Base-by-base conservation (phyloP, 768 basidiomycete genomes). In the Trametes meyenii region DNA sequence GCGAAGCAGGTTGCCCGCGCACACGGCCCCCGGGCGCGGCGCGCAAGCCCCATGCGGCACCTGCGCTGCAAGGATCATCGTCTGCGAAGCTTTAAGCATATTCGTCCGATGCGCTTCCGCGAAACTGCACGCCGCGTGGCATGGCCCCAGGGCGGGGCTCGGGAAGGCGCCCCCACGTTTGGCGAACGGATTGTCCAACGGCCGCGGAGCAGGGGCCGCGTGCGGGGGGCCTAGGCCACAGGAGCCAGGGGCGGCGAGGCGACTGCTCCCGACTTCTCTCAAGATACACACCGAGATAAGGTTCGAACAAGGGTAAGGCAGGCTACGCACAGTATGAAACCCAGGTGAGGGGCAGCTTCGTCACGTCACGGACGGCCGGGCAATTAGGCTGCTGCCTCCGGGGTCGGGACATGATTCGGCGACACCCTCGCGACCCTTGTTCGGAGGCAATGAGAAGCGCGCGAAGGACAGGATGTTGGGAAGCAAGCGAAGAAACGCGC, bases 51-150 rank as follows among this genome's bases (percentile, higher is more conserved):
- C 61, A 62, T 39, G 54, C 54, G 60, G 60, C 50, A 44, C 10
- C 24, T 19, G 60, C 23, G 11, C 56, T 50, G 56, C 17, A 24
- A 36, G 26, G 50, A 52, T 51, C 19, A 26, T 57, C 55, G 61
- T 55, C 52, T 58, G 51, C 61, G 61, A 62, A 58, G 61, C 61
- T 62, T 62, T 62, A 62, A 57, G 61, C 61, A 62, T 57, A 40
- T 16, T 26, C 11, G 56, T 48, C 55, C 50, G 14, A 48, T 58
- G 55, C 26, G 61, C 61, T 62, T 57, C 61, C 56, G 61, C 61
- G 55, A 62, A 42, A 62, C 38, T 54, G 55, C 45, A 11, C 23
- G 55, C 49, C 45, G 55, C 61, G 44, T 62, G 55, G 57, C 46
- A 19, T 0, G 24, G 17, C 55, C 33, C 40, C 36, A 38, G 19